Evolutionary conservation across 2,329 filamentous ascomycete species (phyloP).

Genomic region (Epichloe uncinata): DNA sequence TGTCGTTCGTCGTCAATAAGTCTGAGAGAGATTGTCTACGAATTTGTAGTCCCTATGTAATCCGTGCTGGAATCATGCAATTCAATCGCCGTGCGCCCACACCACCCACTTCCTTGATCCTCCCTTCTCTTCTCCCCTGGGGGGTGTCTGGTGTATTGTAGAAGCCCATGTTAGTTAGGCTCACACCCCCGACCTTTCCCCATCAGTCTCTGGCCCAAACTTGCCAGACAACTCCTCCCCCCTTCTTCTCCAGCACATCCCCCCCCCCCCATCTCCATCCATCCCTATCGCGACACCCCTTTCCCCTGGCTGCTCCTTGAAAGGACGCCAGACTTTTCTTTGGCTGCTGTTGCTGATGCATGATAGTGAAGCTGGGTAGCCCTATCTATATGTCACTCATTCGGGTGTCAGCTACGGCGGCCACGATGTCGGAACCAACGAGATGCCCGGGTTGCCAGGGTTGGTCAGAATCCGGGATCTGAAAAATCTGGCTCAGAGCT

Average conservation of each 20-base stretch:
- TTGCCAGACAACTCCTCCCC: not conserved
- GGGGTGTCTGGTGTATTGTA: too few species aligned
- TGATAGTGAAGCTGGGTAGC: conserved; percentile 4
- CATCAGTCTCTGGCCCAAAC: not conserved
- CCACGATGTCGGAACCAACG: conserved; percentile 1
- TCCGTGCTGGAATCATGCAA: too few species aligned
- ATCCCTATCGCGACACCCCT: not conserved
- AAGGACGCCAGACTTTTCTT: not conserved
- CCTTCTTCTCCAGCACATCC: not conserved
- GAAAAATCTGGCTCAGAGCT: not conserved
- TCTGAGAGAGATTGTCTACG: not conserved
- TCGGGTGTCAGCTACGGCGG: not conserved
- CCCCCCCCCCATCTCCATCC: not conserved
- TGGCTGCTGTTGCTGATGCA: conserved; percentile 3
- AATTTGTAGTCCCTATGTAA: too few species aligned
- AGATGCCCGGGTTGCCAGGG: not conserved
- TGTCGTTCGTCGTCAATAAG: not conserved
- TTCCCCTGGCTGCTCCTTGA: not conserved
- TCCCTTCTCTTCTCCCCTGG: not conserved
- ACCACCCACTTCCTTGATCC: not conserved
- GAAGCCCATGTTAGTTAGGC: too few species aligned
- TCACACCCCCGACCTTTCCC: too few species aligned
- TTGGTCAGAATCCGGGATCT: not conserved
- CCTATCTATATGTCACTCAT: conserved; percentile 7
- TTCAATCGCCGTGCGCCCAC: not conserved